Base-by-base conservation (phyloP, 495 filamentous ascomycete species). In the Astrocystis sublimbata region DNA sequence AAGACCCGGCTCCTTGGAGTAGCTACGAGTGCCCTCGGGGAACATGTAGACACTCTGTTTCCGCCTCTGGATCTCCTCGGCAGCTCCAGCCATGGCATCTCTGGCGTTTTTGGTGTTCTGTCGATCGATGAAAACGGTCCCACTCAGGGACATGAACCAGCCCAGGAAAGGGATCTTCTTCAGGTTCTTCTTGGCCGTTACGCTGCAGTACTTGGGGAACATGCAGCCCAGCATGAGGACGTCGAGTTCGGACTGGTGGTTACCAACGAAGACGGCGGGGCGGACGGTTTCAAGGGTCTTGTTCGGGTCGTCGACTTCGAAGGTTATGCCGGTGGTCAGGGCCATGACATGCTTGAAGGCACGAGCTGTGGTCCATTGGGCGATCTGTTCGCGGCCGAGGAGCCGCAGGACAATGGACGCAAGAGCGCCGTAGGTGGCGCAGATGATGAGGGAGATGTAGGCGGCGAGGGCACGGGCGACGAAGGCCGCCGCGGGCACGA, bases 161-260 rank as follows among this genome's bases (percentile, higher is more conserved):
- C 94, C 94, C 43, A 99, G 79, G 71, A 99, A 88, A 2, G 94
- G 94, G n/a, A 87, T 74, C 45, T 82, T 84, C 66, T 87, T 88
- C 65, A 99, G 78, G 36, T 85, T 89, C 68, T 88, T 86, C 84
- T 99, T 99, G 41, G 93, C 92, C 5, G 93, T 97, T 47, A 99
- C 91, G 71, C 86, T 90, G 79, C 90, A 96, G 80, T 94, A 92
- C 58, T 87, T 88, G 12, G 94, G 96, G 80, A 96, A 97, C 62
- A 94, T 83, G 66, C 77, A 75, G 40, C 92, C 94, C 12, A 98
- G 83, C 83, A 98, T 88, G 53, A 96, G 82, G 33, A 99, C 89
- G 71, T 99, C 94, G 58, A 99, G 84, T 73, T 97, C 96, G 5
- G 88, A 89, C 79, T 97, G 93, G 78, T 98, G 93, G 73, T 98